Evolutionary conservation across 768 basidiomycete genomes (phyloP), one percentile per base, ranked within the genome.

Genomic region (Leccinum pellstonianum): DNA sequence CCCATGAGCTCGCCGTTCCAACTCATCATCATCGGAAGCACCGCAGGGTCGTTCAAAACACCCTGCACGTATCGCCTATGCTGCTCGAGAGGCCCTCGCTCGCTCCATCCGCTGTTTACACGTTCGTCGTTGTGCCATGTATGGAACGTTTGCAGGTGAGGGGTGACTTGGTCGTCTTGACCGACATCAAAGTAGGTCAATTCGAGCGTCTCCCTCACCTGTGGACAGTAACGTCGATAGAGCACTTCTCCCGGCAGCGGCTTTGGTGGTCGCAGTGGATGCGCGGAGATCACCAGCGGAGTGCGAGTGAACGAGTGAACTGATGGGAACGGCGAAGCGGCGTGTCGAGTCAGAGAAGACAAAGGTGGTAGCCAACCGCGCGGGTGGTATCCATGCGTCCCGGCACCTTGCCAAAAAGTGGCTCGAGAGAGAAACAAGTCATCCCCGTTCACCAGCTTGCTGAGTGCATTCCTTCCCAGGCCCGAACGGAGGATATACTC

Each of bases 361-460:
- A 37, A 60, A 66, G 74, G 59, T 67, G 19, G 72, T 9, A 77
- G 52, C 76, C 76, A 77, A 21, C 72, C 70, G 23, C 64, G 64
- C 1, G 58, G 10, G 55, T 78, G 76, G 14, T 64, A 68, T 7
- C 68, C 68, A 2, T 55, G 68, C 5, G 76, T 77, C 12, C 80
- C 82, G 1, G 80, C 81, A 5, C 77, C 81, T 59, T 82, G 81
- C 81, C 81, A 83, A 67, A 83, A 83, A 0, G 78, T 66, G 0
- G 76, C 68, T 27, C 25, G 1, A 10, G 72, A 72, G 55, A 83
- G 72, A 67, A 79, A 79, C 49, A 79, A 59, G 15, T 73, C 68
- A 11, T 69, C 64, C 12, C 65, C 55, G 6, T 61, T 51, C 19
- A 53, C 56, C 47, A 35, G 62, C n/a, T 33, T 41, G 31, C 56